Evolutionary conservation across 352 stramenopile species (phyloP).

Genomic region (Phytophthora sojae): DNA sequence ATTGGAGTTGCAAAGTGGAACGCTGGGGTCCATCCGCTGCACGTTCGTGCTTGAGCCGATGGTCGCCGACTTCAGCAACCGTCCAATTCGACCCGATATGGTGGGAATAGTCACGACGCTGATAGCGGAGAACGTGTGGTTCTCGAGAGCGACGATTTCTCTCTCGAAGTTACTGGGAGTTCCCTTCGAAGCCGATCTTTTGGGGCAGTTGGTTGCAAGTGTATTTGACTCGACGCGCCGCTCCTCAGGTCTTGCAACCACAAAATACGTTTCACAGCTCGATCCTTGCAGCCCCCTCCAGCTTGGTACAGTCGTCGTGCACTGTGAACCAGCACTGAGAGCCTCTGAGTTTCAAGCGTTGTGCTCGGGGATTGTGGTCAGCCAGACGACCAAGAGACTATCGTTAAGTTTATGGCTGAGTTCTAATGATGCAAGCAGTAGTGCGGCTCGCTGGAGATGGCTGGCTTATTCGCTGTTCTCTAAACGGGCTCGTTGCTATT

Average conservation of each 20-base stretch:
- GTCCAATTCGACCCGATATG: not conserved
- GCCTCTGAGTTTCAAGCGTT: not conserved
- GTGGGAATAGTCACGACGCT: not conserved
- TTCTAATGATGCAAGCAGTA: not conserved
- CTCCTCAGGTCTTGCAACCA: not conserved
- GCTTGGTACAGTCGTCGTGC: not conserved
- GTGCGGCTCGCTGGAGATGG: not conserved
- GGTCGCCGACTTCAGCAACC: slow-evolving; percentile 9
- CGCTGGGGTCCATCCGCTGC: not conserved
- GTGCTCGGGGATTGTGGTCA: not conserved
- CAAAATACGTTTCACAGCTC: not conserved
- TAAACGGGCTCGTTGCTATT: not conserved
- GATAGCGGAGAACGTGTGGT: slow-evolving; percentile 1
- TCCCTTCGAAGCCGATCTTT: not conserved
- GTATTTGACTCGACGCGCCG: not conserved
- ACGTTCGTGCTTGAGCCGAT: slow-evolving; percentile 22
- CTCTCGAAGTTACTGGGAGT: not conserved
- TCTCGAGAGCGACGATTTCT: slow-evolving; percentile 4
- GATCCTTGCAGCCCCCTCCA: not conserved
- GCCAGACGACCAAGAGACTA: not conserved
- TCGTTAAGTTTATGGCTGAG: not conserved
- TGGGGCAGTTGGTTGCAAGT: not conserved
- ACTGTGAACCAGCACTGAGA: not conserved
- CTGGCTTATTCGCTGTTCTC: not conserved
- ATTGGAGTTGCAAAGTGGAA: not conserved